Evolutionary conservation across 768 basidiomycete species (phyloP), one percentile per base, ranked within the genome.

Genomic region (Paxillus ammoniavirescens): DNA sequence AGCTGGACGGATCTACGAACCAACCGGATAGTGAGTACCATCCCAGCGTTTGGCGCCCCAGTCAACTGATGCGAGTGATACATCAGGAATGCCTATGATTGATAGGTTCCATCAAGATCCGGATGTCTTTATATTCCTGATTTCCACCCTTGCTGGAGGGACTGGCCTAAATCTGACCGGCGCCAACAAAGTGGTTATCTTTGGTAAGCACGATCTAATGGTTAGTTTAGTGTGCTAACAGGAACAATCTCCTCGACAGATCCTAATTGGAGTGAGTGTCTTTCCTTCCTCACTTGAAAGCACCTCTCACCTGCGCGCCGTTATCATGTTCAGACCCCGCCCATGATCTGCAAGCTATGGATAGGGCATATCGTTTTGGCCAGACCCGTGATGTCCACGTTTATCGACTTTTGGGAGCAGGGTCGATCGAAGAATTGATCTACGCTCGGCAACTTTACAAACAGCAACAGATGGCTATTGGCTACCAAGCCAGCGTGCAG

Each of bases 101-200:
- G 93, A 97, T 65, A 67, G 75, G 59, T 97, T 96, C 64, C 87
- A 97, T 56, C 66, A 76, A 9, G 85, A 93, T 56, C 79, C 85
- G 0, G 75, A 84, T 18, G 69, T 90, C 41, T 93, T 85, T 64
- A 71, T 94, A 40, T 93, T 96, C 66, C 74, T 96, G 49, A 93
- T 97, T 51, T 94, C 92, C 5, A 97, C 93, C 0, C 75, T 92
- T 49, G 93, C 93, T 3, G 95, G 95, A 1, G 95, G 94, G 2
- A 92, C 91, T 5, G 94, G 94, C 2, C 73, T 97, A 42, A 97
- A 95, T 65, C 71, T 97, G 44, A 93, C 91, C 14, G 88, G 88
- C 3, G 94, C 96, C 3, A 98, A 98, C 65, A 94, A 91, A 71
- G 96, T 97, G 18, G 89, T 94, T 26, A 89, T 94, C 40, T 93